phyloP scores from a whole-genome alignment of 139 green algal species.

The Spirogloea muscicola region DNA sequence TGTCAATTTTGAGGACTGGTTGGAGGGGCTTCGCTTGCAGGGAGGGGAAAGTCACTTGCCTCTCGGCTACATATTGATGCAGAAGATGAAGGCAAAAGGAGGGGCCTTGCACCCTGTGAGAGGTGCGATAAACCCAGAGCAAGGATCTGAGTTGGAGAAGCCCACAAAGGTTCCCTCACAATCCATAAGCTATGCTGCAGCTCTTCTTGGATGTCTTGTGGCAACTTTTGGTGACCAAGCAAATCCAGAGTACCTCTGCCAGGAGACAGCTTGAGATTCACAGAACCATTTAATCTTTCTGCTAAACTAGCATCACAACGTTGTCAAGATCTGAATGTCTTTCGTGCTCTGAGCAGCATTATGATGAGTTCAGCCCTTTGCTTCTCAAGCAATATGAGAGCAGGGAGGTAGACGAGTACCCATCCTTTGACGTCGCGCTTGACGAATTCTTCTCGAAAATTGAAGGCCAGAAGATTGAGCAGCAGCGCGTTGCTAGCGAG shows the following conservation, averaged over 20 bases:
- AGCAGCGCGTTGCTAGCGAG: constrained; percentile 58
- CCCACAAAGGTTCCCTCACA: no score
- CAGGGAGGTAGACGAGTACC: no score
- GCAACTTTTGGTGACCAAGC: no score
- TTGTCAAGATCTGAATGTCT: neutral
- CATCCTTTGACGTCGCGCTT: constrained; percentile 81
- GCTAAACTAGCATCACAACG: no score
- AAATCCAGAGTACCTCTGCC: no score
- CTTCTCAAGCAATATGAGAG: constrained; percentile 60
- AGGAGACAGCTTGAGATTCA: no score
- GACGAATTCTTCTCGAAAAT: constrained; percentile 88
- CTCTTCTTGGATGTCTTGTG: no score
- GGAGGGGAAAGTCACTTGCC: neutral
- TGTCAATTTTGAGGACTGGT: constrained; percentile 39
- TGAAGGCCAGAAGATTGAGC: constrained; percentile 65
- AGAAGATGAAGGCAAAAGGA: constrained; percentile 5
- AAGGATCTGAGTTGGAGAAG: no score
- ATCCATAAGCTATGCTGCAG: no score
- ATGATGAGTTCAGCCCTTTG: constrained; percentile 77
- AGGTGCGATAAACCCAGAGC: constrained; percentile 13
- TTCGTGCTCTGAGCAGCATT: constrained; percentile 17
- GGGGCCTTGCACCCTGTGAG: neutral
- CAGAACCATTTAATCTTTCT: no score
- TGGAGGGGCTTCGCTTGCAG: constrained; percentile 24
- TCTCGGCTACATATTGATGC: constrained; percentile 36